A percentile compares a stretch with the other conserved stretches of the same genome.
Conservation (phyloP, 805 yeast species). For the Cyberlindnera saturnus region DNA sequence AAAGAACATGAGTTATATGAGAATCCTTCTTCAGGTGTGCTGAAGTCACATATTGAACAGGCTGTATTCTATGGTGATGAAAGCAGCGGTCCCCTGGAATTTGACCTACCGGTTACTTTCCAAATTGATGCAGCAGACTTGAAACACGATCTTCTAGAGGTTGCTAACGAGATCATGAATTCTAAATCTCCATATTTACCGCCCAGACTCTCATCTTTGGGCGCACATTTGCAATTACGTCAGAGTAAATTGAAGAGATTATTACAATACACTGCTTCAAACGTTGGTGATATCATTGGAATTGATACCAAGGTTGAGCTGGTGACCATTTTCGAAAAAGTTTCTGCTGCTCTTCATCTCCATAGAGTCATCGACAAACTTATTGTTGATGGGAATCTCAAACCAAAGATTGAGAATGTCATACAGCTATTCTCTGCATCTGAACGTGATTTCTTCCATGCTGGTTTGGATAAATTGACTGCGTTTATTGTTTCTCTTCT, state of each 20-base stretch:
- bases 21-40: constrained; percentile 26
- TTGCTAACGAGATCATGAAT: constrained; percentile 50
- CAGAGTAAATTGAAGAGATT: constrained; percentile 37
- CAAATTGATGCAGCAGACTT: constrained; percentile 39
- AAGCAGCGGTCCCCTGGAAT: constrained; percentile 40
- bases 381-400: neutral
- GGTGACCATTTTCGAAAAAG: constrained; percentile 35
- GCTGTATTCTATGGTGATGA: constrained; percentile 59
- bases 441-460: constrained; percentile 20
- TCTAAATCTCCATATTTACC: constrained; percentile 56
- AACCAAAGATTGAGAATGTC: neutral
- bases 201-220: constrained; percentile 42
- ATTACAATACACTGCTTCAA: constrained; percentile 37
- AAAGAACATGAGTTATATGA: constrained; percentile 16
- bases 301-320: constrained; percentile 32
- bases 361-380: constrained; percentile 7
- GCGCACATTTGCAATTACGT: constrained; percentile 47
- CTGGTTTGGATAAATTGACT: constrained; percentile 23
- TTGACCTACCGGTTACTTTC: constrained; percentile 38
- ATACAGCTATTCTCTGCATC: neutral
- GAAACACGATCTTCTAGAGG: constrained; percentile 43
- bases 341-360: constrained; percentile 35
- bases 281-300: constrained; percentile 35
- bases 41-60: constrained; percentile 77
- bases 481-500: constrained; percentile 21